phyloP scores from a whole-genome alignment of 305 asterid species.

The Caryopteris hybrid region DNA sequence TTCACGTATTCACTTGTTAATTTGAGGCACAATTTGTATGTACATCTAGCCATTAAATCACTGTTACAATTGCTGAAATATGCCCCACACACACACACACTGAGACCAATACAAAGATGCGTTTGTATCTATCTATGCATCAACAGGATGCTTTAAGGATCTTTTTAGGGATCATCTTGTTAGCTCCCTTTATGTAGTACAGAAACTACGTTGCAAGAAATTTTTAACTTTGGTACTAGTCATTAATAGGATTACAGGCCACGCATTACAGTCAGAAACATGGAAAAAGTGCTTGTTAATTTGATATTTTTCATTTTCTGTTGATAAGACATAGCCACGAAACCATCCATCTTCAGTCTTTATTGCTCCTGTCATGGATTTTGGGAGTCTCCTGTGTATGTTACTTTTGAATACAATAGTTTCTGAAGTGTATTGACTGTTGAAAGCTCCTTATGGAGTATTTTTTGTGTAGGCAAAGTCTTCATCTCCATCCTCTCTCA shows the following conservation, averaged over 20 bases:
- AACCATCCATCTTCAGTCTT: not conserved
- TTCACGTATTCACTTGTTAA: not conserved
- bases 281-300: not conserved
- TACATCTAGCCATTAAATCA: conserved; percentile 3
- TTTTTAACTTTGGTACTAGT: not conserved
- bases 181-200: not conserved
- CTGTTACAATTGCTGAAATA: not conserved
- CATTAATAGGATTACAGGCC: not conserved
- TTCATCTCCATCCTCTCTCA: not conserved
- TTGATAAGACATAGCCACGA: not conserved
- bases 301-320: not conserved
- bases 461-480: not conserved
- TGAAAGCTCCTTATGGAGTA: not conserved
- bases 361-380: not conserved
- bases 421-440: not conserved
- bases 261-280: not conserved
- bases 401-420: not conserved
- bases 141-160: not conserved
- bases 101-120: not conserved
- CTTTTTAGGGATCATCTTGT: not conserved
- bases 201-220: not conserved
- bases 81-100: not conserved
- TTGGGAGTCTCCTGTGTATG: not conserved
- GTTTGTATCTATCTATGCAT: not conserved
- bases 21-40: not conserved